Evolutionary conservation across 148 eudicot species (phyloP).

Genomic region (Pouteria glomerata): DNA sequence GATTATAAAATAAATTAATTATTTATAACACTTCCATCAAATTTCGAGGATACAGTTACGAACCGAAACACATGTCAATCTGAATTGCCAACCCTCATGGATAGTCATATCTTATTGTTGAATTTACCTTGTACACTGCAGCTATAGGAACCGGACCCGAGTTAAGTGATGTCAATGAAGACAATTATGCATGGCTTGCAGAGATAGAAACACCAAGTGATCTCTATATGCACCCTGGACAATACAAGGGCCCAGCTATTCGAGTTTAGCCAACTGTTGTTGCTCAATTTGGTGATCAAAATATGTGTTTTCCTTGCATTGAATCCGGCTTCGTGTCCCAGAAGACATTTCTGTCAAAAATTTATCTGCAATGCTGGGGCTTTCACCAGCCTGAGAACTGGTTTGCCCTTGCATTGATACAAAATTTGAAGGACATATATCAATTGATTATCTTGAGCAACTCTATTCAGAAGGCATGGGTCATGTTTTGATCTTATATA

Average conservation of each 20-base stretch:
- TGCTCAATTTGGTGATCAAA: background rate
- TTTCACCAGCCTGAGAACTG: background rate
- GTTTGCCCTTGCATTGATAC: background rate
- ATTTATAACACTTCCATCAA: too few species aligned
- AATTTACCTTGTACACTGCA: constrained; percentile 17
- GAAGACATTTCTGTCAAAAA: background rate
- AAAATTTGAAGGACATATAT: too few species aligned
- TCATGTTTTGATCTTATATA: too few species aligned
- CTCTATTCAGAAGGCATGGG: too few species aligned
- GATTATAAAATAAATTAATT: too few species aligned
- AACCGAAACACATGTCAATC: too few species aligned
- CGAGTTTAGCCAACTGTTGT: constrained; percentile 25
- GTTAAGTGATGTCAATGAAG: constrained; percentile 34
- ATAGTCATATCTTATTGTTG: background rate
- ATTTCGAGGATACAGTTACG: too few species aligned
- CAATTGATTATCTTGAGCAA: too few species aligned
- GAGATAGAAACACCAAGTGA: constrained; percentile 61
- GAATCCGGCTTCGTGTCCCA: background rate
- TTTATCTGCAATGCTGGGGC: background rate
- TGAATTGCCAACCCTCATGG: too few species aligned
- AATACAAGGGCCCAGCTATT: constrained; percentile 58
- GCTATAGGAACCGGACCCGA: constrained; percentile 28
- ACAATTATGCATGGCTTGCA: constrained; percentile 90
- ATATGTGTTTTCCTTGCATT: background rate
- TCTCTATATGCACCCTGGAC: constrained; percentile 63